Evolutionary conservation across 345 rosid species (phyloP).

Genomic region (Linum usitatissimum): DNA sequence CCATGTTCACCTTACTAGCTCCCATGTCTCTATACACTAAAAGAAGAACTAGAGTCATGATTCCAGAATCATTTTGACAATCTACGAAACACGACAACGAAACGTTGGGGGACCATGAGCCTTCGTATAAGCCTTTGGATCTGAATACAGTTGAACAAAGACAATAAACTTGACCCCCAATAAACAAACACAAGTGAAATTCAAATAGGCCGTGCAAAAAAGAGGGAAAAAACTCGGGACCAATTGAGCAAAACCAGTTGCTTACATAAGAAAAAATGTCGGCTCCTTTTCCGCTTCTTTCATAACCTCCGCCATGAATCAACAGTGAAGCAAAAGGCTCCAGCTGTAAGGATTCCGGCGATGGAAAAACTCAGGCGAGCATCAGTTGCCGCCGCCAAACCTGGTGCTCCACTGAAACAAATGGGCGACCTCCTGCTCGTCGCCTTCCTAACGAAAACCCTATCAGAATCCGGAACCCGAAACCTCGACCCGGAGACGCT

Average conservation of each 20-base stretch:
- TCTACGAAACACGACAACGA: no score
- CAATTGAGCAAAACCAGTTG: not conserved
- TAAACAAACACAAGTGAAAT: no score
- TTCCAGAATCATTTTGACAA: no score
- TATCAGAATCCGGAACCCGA: conserved; percentile 48
- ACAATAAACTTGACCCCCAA: no score
- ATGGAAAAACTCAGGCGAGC: not conserved
- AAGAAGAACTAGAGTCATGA: no score
- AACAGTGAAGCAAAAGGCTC: not conserved
- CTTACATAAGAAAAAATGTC: not conserved
- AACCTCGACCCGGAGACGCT: conserved; percentile 44
- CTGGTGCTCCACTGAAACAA: conserved; percentile 7
- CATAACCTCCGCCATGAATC: not conserved
- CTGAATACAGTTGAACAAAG: no score
- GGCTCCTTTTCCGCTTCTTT: not conserved
- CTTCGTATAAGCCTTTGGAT: no score
- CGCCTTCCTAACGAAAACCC: conserved; percentile 53
- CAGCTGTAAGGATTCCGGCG: not conserved
- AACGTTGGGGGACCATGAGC: no score
- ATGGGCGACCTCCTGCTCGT: conserved; percentile 43
- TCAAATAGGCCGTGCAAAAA: no score
- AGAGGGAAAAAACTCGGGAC: no score
- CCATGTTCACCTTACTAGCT: not conserved
- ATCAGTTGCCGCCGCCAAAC: not conserved
- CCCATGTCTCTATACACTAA: no score